Evolutionary conservation across 202 grass and related monocot genomes (phyloP), one percentile per base, ranked within the genome.

Genomic region (Carex arenaria): DNA sequence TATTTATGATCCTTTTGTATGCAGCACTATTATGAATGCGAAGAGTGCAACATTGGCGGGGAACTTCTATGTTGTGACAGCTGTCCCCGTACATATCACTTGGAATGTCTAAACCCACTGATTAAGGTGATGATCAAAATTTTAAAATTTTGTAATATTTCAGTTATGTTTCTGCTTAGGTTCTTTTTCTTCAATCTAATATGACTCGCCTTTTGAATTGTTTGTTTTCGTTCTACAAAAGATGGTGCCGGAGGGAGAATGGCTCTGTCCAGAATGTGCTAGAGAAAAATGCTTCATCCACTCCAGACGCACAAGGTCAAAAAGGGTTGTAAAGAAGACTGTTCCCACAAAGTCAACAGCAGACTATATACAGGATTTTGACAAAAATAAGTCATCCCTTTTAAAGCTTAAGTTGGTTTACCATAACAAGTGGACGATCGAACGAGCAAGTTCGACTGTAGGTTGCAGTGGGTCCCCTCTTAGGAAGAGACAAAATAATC

Each of bases 11-110:
- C 62, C 62, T 88, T 87, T 69, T 86, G 82, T 49, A 59, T 87
- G 83, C 87, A 98, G 92, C 90, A 93, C 87, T 95, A 93, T 84
- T 98, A 86, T 49, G 92, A 95, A 77, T 98, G 93, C 12, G 89
- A 90, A 79, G 91, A 81, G 85, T 98, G 95, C 59, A 88, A 98
- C 85, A 83, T 90, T 86, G 95, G 95, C 75, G 95, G 95, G 76
- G 90, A 86, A 86, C 91, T 98, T 85, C 83, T 98, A 22, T 98
- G 91, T 69, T 98, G 95, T 59, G 92, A 93, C 80, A 93, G 84
- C 71, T 98, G 95, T 87, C 92, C 95, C 23, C 75, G 85, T 49
- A 93, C 85, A 13, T 98, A 95, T 86, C 95, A 98, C 85, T 88
- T 98, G 85, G 89, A 93, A 67, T 98, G 95, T 79, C 90, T 98